These are phyloP conservation scores for Tylopilus vinaceipallidus DNA, from an alignment of 768 basidiomycete species.

Conservation along the genomic window DNA sequence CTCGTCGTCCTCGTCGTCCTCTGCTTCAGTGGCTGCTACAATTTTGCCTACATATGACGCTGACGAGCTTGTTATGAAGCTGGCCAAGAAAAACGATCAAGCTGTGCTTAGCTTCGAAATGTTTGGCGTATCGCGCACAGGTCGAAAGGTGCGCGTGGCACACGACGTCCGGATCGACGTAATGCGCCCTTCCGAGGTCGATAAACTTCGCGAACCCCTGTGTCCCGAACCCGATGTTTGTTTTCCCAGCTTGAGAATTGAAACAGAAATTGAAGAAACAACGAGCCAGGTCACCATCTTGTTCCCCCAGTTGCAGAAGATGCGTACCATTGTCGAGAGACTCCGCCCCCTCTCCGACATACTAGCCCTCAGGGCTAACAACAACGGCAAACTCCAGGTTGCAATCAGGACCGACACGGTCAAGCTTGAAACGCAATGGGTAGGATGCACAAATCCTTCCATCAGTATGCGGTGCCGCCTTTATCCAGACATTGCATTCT, in stretches of 20 bases:
- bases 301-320: slow-evolving; percentile 68
- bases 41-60: slow-evolving; percentile 42
- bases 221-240: slow-evolving; percentile 85
- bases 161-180: slow-evolving; percentile 86
- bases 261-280: slow-evolving; percentile 1
- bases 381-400: slow-evolving; percentile 50
- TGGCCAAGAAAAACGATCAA: slow-evolving; percentile 82
- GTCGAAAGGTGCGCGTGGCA: slow-evolving; percentile 59
- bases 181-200: slow-evolving; percentile 71
- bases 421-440: slow-evolving; percentile 80
- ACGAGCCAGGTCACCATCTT: slow-evolving; percentile 68
- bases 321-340: slow-evolving; percentile 78
- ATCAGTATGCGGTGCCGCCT: slow-evolving; percentile 36
- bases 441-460: slow-evolving; percentile 62
- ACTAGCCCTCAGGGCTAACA: slow-evolving; percentile 67
- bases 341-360: slow-evolving; percentile 68
- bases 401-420: slow-evolving; percentile 67
- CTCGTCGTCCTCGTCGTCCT: slow-evolving; percentile 47
- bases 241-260: slow-evolving; percentile 11
- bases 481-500: not conserved
- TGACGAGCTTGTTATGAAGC: slow-evolving; percentile 74
- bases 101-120: slow-evolving; percentile 80
- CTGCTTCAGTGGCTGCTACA: slow-evolving; percentile 33
- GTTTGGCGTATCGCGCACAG: slow-evolving; percentile 58
- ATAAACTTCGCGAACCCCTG: slow-evolving; percentile 70